These are phyloP conservation scores for Leccinum pellstonianum DNA, from an alignment of 768 basidiomycete species.

Conservation along the genomic window DNA sequence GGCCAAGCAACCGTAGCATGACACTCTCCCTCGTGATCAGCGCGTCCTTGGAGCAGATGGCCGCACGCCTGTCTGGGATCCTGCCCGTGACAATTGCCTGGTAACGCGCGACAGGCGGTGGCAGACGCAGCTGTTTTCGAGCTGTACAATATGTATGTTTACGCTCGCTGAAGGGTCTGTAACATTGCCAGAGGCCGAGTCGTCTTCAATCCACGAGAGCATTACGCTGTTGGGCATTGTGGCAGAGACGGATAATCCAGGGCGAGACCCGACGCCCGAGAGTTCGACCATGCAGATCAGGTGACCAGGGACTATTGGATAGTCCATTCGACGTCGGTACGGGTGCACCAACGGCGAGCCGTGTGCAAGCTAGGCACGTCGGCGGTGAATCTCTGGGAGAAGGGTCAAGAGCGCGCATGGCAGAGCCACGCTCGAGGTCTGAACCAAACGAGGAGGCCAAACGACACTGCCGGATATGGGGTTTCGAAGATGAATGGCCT, in stretches of 20 bases:
- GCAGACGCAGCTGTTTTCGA: constrained; percentile 59
- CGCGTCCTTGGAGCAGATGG: constrained; percentile 42
- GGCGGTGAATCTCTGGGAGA: constrained; percentile 3
- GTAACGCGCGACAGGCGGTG: constrained; percentile 50
- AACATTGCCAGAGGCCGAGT: constrained; percentile 20
- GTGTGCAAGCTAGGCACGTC: background rate
- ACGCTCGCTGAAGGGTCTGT: constrained; percentile 30
- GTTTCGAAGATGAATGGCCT: constrained; percentile 11
- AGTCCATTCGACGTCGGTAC: background rate
- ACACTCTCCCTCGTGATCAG: constrained; percentile 51
- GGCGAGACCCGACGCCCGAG: constrained; percentile 3
- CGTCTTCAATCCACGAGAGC: constrained; percentile 45
- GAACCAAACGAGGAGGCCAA: constrained; percentile 21
- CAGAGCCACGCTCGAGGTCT: background rate
- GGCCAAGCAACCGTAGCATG: constrained; percentile 2
- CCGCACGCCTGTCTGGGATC: constrained; percentile 46
- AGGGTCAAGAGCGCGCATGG: constrained; percentile 1
- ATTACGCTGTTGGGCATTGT: constrained; percentile 43
- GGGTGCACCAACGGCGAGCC: background rate
- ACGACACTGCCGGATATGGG: constrained; percentile 26
- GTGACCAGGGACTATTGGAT: background rate
- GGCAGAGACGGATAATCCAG: constrained; percentile 38
- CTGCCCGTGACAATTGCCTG: constrained; percentile 46
- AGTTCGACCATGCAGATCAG: constrained; percentile 2
- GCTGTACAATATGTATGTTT: constrained; percentile 58